Base-by-base conservation (phyloP, 768 basidiomycete species). In the Leccinum uliginosum region DNA sequence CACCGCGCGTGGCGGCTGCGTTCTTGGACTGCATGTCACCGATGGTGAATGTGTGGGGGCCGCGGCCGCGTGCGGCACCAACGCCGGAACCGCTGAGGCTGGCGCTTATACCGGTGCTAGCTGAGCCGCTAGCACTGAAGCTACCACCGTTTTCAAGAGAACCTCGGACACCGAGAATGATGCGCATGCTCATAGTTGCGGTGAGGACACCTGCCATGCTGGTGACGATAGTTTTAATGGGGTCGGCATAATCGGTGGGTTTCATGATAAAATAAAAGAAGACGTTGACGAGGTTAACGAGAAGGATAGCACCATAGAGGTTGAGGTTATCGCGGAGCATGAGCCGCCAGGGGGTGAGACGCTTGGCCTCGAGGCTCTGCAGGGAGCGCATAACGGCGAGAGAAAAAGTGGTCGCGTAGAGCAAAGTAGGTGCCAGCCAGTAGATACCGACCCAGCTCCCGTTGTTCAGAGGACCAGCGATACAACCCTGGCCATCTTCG, bases 291-390 rank as follows among this genome's bases (percentile, higher is more conserved):
- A 90, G 80, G 79, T 93, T 91, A 62, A 92, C 86, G 62, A 85
- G 62, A 78, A 83, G 86, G 70, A 93, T 82, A 34, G 91, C 85
- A 55, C 82, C 88, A 65, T 92, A 93, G 57, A 93, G 83, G 73
- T 92, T 92, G 62, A 93, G 82, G 15, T 89, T 88, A 68, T 93
- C 91, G 58, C 91, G 89, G 59, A 93, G 87, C 89, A 92, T 92
- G 62, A 93, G 78, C 66, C 91, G 90, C 91, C 91, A 93, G 29
- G 79, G 76, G 54, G 76, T 78, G 54, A 91, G 71, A 2, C 74
- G 80, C 64, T 87, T 90, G 53, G 54, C 34, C 17, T 61, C 58
- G 29, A 66, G 66, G 24, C 66, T 67, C 44, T 48, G 35, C 15
- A 70, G 30, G 30, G 67, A 71, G 19, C 67, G 65, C 10, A 19